Evolutionary conservation across 179 eudicot genomes (phyloP).

Genomic region (Spinacia oleracea): DNA sequence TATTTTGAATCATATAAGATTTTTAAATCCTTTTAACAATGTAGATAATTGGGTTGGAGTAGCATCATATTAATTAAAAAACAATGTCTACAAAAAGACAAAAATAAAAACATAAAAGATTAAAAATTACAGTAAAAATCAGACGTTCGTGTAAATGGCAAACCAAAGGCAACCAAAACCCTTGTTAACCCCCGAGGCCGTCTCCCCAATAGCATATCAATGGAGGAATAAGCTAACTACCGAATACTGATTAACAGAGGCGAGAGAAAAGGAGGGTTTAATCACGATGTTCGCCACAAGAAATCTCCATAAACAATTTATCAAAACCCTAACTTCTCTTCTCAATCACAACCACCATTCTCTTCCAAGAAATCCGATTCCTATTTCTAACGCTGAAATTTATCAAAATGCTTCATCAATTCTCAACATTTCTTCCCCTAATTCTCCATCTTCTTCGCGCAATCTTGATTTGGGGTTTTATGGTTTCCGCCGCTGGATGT

Average conservation of each 20-base stretch:
- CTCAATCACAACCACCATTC: constrained; percentile 16
- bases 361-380: background rate
- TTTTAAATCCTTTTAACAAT: no score
- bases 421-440: background rate
- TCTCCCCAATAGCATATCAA: background rate
- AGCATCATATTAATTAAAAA: no score
- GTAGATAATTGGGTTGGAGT: no score
- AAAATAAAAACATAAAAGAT: no score
- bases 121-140: no score
- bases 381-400: constrained; percentile 2
- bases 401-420: constrained; percentile 13
- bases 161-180: constrained; percentile 32
- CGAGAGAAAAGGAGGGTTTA: background rate
- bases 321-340: constrained; percentile 27
- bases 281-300: constrained; percentile 27
- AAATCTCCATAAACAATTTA: constrained; percentile 25
- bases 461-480: background rate
- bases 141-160: no score
- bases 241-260: background rate
- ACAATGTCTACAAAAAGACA: no score
- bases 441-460: background rate
- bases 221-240: constrained; percentile 17
- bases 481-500: constrained; percentile 41
- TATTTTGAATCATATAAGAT: no score
- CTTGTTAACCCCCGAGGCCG: constrained; percentile 33